A percentile compares a stretch with the other conserved stretches of the same genome.
These are phyloP conservation scores for Psilocybe mexicana DNA, from an alignment of 1,284 basidiomycete genomes.

Conservation along the genomic window DNA sequence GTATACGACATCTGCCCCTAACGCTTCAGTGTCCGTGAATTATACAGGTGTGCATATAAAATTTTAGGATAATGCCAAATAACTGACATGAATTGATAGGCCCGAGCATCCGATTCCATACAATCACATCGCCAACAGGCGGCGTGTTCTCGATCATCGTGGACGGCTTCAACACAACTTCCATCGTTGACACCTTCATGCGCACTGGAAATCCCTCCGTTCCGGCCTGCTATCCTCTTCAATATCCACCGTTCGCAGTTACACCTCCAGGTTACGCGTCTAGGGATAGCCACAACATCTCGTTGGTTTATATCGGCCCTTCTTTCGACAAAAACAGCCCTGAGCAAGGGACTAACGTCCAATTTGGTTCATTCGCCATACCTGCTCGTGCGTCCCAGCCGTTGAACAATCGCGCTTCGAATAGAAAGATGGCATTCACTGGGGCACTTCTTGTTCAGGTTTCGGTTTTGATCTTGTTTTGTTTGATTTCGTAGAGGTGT, in stretches of 20 bases:
- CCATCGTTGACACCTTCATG: conserved; percentile 20
- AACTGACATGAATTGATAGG: conserved; percentile 10
- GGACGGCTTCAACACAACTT: conserved; percentile 20
- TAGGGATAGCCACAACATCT: conserved; percentile 15
- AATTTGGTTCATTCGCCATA: conserved; percentile 23
- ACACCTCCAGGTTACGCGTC: conserved; percentile 16
- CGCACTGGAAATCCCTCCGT: conserved; percentile 3
- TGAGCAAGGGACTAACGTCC: neutral
- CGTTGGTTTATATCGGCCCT: conserved; percentile 17
- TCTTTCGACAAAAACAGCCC: conserved; percentile 11
- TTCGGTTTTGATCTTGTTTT: too few relatives aligned
- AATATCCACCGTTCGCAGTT: conserved; percentile 21
- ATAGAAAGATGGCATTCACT: too few relatives aligned
- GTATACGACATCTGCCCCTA: conserved; percentile 16
- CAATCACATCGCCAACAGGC: conserved; percentile 20
- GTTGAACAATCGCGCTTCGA: neutral
- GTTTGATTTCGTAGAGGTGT: too few relatives aligned
- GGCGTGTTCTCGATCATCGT: conserved; percentile 22
- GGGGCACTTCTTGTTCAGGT: too few relatives aligned
- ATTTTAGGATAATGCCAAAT: neutral
- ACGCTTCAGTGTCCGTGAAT: conserved; percentile 23
- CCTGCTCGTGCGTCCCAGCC: conserved; percentile 2
- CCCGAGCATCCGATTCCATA: conserved; percentile 22
- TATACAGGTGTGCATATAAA: conserved; percentile 19
- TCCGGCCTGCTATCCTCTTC: conserved; percentile 13